Evolutionary conservation across 306 rosid species (phyloP).

Genomic region (Rosa lucieae): DNA sequence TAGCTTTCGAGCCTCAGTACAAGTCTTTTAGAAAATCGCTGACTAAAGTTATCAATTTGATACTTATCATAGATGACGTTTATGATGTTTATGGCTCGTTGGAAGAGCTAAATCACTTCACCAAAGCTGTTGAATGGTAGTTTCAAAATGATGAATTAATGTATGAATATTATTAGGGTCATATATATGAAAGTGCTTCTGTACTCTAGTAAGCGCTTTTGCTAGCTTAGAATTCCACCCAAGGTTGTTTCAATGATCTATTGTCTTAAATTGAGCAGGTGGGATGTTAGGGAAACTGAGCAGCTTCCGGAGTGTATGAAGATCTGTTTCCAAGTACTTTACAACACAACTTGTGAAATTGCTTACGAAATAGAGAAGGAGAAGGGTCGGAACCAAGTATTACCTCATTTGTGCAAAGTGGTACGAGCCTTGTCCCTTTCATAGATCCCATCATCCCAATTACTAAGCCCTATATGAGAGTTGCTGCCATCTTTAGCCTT

Average conservation of each 20-base stretch:
- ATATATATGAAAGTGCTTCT: no score
- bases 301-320: slow-evolving; percentile 54
- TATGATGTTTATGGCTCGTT: slow-evolving; percentile 59
- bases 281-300: slow-evolving; percentile 43
- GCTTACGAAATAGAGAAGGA: slow-evolving; percentile 47
- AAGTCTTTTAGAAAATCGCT: slow-evolving; percentile 57
- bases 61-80: slow-evolving; percentile 52
- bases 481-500: no score
- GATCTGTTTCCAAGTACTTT: slow-evolving; percentile 48
- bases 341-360: slow-evolving; percentile 42
- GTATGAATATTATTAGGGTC: no score
- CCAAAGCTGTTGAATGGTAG: slow-evolving; percentile 47
- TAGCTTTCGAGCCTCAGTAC: slow-evolving; percentile 39
- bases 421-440: slow-evolving; percentile 18
- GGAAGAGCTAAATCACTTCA: slow-evolving; percentile 55
- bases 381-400: slow-evolving; percentile 30
- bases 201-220: no score
- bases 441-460: no score
- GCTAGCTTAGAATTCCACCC: no score
- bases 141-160: no score
- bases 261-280: slow-evolving; percentile 31
- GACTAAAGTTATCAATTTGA: slow-evolving; percentile 48
- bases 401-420: slow-evolving; percentile 39
- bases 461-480: no score
- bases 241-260: no score